These are phyloP conservation scores for Paralagenidium karlingii DNA, from an alignment of 352 stramenopile species.

Conservation along the genomic window DNA sequence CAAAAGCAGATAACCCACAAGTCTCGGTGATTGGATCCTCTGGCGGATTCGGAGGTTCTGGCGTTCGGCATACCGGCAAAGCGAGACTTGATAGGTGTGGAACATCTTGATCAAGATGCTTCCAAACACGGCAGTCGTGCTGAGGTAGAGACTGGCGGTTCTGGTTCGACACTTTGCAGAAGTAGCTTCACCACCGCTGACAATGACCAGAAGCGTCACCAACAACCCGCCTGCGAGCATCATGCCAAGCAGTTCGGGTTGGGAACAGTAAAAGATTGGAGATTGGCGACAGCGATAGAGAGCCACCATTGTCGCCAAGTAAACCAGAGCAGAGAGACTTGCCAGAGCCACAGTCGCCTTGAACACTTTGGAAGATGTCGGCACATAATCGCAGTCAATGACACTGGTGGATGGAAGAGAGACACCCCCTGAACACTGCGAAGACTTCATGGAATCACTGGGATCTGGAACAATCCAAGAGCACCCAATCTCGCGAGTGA, in stretches of 20 bases:
- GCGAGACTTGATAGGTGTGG: too few relatives aligned
- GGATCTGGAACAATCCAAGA: slow-evolving; percentile 19
- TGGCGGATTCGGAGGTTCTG: too few relatives aligned
- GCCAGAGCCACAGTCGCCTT: slow-evolving; percentile 3
- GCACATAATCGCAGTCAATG: slow-evolving; percentile 22
- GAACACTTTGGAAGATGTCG: slow-evolving; percentile 11
- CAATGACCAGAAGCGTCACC: too few relatives aligned
- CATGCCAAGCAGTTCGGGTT: slow-evolving; percentile 42
- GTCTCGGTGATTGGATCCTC: too few relatives aligned
- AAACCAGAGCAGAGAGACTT: slow-evolving; percentile 5
- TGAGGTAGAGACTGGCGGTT: too few relatives aligned
- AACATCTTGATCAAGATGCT: too few relatives aligned
- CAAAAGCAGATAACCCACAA: too few relatives aligned
- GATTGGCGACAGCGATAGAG: slow-evolving; percentile 18
- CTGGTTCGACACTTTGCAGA: too few relatives aligned
- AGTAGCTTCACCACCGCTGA: too few relatives aligned
- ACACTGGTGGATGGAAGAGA: slow-evolving; percentile 1
- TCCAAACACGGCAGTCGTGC: too few relatives aligned
- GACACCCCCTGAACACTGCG: slow-evolving; percentile 15
- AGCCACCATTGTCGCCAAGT: slow-evolving; percentile 10
- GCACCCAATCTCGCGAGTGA: slow-evolving; percentile 14
- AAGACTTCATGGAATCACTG: slow-evolving; percentile 6
- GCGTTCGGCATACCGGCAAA: too few relatives aligned
- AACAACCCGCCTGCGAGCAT: slow-evolving; percentile 37
- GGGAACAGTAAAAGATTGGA: slow-evolving; percentile 48